Evolutionary conservation across 2,329 filamentous ascomycete genomes (phyloP), one percentile per base, ranked within the genome.

Genomic region (Clonostachys chloroleuca): DNA sequence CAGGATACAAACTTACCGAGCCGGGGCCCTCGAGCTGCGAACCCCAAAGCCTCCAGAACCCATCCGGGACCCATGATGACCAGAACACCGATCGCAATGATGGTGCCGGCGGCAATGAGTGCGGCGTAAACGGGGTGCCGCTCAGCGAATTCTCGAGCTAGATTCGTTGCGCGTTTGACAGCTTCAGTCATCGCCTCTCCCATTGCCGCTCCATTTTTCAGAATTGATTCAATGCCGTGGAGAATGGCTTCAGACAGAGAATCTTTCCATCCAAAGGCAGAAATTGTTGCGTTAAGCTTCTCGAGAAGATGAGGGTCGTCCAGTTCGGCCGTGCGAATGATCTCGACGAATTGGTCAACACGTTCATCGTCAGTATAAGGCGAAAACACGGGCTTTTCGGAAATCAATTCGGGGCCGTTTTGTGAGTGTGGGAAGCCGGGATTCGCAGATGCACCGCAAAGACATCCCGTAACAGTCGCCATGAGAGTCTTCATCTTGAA

Each of bases 31-130:
- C 17, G 45, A 2, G 24, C 5, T 3, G 49, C 49, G 12, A 59
- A 59, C 1, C 57, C 57, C 2, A 59, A 35, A 3, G 52, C 51
- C 9, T 52, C 48, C 45, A 59, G 14, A 10, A 56, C 47, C 56
- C 56, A 58, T 7, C 42, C 13, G 0, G 57, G 51, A 2, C 51
- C 51, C 37, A 57, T 47, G 16, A 49, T 48, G 7, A 48, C 51
- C 13, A 59, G 37, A 3, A 58, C 34, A 2, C 47, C 57, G 10
- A 60, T 36, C 10, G 51, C 51, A 5, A 57, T 40, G 4, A 59
- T 34, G 0, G 51, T 53, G 3, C 51, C 49, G 1, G 45, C 54
- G 1, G 51, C 46, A 20, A 59, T 55, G 8, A 59, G 41, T 1
- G 37, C 50, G 13, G 51, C 42, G 9, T 57, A 58, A 0, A 51